Base-by-base conservation (phyloP, 768 basidiomycete genomes). In the Trichaptum fuscoviolaceum region DNA sequence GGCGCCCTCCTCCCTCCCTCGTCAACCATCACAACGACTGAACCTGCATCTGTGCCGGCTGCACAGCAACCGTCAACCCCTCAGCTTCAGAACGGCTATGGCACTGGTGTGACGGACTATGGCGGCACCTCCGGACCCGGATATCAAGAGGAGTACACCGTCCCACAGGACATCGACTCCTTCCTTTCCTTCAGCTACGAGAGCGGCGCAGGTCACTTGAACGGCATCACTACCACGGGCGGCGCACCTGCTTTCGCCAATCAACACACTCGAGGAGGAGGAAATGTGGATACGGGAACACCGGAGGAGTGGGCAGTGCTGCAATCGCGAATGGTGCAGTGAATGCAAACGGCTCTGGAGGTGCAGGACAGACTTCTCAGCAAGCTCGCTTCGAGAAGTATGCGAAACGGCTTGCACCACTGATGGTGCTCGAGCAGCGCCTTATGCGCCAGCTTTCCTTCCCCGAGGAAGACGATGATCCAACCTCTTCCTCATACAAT, bases 391-490 rank as follows among this genome's bases (percentile, higher is more conserved):
- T 61, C 70, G 88, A 91, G 58, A 75, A 77, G 34, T 91, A 91
- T 76, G 80, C 83, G 35, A 77, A 77, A 25, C 81, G 82, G 8
- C 83, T 93, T 20, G 8, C 85, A n/a, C 90, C 92, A 66, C 82
- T 93, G 57, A 73, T 82, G 58, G 84, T 85, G 23, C 81, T 94
- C 15, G 92, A 93, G 75, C 87, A n/a, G n/a, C n/a, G n/a, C n/a
- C n/a, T n/a, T n/a, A n/a, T n/a, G n/a, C n/a, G n/a, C n/a, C n/a
- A n/a, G n/a, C n/a, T n/a, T n/a, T n/a, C n/a, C n/a, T n/a, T n/a
- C n/a, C n/a, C n/a, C n/a, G n/a, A n/a, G n/a, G n/a, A n/a, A n/a
- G n/a, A n/a, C 59, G 79, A 79, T 26, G 74, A 72, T 20, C n/a
- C 58, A 7, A 7, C 35, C 35, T 36, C 35, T 17, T 7, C 35